A percentile compares a stretch with the other conserved stretches of the same genome.
phyloP scores from a whole-genome alignment of 352 stramenopile genomes.

The Plasmopara halstedii region DNA sequence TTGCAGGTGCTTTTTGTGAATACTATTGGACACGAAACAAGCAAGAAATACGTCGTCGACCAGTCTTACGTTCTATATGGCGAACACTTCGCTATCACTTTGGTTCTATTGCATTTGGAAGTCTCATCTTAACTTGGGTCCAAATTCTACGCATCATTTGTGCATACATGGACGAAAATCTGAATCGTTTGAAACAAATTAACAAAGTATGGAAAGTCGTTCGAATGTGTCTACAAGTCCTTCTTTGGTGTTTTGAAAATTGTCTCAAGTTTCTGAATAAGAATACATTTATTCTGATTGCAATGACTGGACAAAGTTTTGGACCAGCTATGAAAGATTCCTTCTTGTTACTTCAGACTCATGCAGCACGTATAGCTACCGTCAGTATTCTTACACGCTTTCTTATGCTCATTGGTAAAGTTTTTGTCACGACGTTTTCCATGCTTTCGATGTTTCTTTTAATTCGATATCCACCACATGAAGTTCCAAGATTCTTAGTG shows the following conservation, averaged over 20 bases:
- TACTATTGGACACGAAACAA: slow-evolving; percentile 88
- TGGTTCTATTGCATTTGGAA: slow-evolving; percentile 83
- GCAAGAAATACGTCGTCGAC: slow-evolving; percentile 34
- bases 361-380: slow-evolving; percentile 86
- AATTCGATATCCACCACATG: slow-evolving; percentile 46
- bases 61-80: slow-evolving; percentile 52
- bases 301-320: slow-evolving; percentile 84
- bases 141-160: slow-evolving; percentile 65
- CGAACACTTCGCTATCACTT: slow-evolving; percentile 70
- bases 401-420: slow-evolving; percentile 82
- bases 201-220: slow-evolving; percentile 64
- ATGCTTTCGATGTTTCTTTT: slow-evolving; percentile 84
- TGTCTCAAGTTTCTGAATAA: slow-evolving; percentile 88
- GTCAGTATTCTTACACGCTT: slow-evolving; percentile 79
- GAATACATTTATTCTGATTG: slow-evolving; percentile 85
- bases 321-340: slow-evolving; percentile 88
- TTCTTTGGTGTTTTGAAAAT: slow-evolving; percentile 85
- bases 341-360: slow-evolving; percentile 94
- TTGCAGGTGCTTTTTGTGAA: slow-evolving; percentile 72
- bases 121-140: slow-evolving; percentile 80
- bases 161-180: slow-evolving; percentile 79
- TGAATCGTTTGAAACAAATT: slow-evolving; percentile 47
- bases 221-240: slow-evolving; percentile 86
- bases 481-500: slow-evolving; percentile 66
- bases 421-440: slow-evolving; percentile 74